Conservation (phyloP, 106 monocot genomes). For the Allium fistulosum region DNA sequence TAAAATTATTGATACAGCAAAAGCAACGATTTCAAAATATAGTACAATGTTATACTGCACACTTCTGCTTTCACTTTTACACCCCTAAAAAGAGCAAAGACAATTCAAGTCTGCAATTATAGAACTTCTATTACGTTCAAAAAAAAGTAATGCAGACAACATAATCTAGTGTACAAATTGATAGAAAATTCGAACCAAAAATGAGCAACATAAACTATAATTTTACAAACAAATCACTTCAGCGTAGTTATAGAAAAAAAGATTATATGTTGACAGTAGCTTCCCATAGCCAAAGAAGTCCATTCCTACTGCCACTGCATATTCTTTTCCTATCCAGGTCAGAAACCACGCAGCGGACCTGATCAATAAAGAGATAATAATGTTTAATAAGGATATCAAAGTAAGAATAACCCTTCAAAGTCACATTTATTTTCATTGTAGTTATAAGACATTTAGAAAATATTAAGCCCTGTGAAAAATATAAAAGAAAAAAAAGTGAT, state of each 20-base stretch:
- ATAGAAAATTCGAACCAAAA: too few species aligned
- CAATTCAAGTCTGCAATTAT: too few species aligned
- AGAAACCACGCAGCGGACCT: conserved; percentile 83
- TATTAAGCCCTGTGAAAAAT: neutral
- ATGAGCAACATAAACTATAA: too few species aligned
- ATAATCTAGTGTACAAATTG: too few species aligned
- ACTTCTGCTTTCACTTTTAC: too few species aligned
- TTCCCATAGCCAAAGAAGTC: conserved; percentile 92
- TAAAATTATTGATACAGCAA: too few species aligned
- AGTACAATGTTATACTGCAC: too few species aligned
- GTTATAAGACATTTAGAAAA: neutral
- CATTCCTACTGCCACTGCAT: conserved; percentile 87
- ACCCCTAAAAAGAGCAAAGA: too few species aligned
- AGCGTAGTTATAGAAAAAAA: neutral
- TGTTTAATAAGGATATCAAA: neutral
- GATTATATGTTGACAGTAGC: conserved; percentile 84
- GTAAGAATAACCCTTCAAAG: neutral
- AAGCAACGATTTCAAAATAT: too few species aligned
- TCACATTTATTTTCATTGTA: neutral
- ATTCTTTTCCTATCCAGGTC: conserved; percentile 95
- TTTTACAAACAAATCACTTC: too few species aligned
- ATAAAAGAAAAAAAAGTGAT: neutral
- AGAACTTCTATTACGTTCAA: too few species aligned
- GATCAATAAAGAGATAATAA: neutral
- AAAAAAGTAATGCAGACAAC: too few species aligned